These are phyloP conservation scores for Orychophragmus violaceus DNA, from an alignment of 345 rosid genomes.

Conservation along the genomic window DNA sequence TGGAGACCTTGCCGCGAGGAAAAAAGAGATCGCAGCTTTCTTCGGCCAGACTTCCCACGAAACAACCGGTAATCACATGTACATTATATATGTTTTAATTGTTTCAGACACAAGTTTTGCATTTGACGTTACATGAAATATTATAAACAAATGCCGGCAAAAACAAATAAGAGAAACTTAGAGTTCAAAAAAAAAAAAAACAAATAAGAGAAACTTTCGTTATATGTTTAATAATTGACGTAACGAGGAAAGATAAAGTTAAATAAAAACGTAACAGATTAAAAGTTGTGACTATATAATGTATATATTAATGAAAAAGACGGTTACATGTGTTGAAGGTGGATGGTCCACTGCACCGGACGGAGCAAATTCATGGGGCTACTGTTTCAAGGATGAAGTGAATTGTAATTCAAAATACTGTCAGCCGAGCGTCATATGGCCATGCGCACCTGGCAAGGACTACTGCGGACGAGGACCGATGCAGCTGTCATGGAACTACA, in stretches of 20 bases:
- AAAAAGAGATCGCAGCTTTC: constrained; percentile 60
- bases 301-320: not conserved
- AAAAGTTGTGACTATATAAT: not conserved
- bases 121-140: no score
- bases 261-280: not conserved
- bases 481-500: constrained; percentile 65
- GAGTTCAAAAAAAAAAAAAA: no score
- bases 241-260: not conserved
- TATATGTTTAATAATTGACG: not conserved
- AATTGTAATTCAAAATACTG: constrained; percentile 42
- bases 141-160: no score
- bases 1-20: constrained; percentile 34
- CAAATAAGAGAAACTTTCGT: no score
- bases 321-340: constrained; percentile 24
- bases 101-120: not conserved
- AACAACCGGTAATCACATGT: constrained; percentile 44
- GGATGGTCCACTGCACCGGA: constrained; percentile 55
- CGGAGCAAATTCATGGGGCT: constrained; percentile 58
- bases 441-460: constrained; percentile 49
- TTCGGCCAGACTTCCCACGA: constrained; percentile 67
- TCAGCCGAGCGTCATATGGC: constrained; percentile 28
- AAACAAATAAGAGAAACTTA: no score
- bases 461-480: constrained; percentile 72
- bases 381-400: constrained; percentile 44
- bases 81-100: not conserved